These are phyloP conservation scores for Parastagonospora nodorum DNA, from an alignment of 2,329 filamentous ascomycete genomes.

Conservation along the genomic window DNA sequence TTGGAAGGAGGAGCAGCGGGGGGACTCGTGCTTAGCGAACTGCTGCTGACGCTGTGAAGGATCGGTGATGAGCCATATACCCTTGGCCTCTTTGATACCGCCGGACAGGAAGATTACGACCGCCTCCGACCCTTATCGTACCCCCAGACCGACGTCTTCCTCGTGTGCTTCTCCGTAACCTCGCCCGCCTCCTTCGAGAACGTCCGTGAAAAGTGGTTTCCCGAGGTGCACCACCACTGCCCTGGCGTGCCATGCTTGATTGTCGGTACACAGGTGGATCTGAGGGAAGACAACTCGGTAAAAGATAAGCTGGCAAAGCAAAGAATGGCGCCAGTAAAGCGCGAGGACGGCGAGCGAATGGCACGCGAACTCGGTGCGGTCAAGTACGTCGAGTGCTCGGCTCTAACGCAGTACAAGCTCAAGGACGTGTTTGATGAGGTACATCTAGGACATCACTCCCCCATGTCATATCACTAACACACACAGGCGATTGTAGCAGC, in stretches of 20 bases:
- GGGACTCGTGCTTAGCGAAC: slow-evolving; percentile 4
- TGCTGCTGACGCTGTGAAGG: slow-evolving; percentile 60
- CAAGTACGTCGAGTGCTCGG: slow-evolving; percentile 99
- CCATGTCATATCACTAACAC: slow-evolving; percentile 9
- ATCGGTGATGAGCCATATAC: slow-evolving; percentile 99
- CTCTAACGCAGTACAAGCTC: slow-evolving; percentile 95
- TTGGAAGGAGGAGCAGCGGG: neutral
- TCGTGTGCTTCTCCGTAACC: slow-evolving; percentile 98
- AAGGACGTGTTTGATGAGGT: slow-evolving; percentile 99
- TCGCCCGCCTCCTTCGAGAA: slow-evolving; percentile 98
- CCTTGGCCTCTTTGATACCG: slow-evolving; percentile 95
- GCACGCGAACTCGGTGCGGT: slow-evolving; percentile 96
- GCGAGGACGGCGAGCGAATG: slow-evolving; percentile 94
- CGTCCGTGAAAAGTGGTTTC: slow-evolving; percentile 98
- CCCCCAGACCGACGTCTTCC: slow-evolving; percentile 97
- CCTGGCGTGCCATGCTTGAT: slow-evolving; percentile 97
- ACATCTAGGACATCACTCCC: slow-evolving; percentile 36
- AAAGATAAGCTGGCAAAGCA: slow-evolving; percentile 92
- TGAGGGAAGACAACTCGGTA: slow-evolving; percentile 85
- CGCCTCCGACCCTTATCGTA: slow-evolving; percentile 95
- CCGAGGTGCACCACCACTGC: slow-evolving; percentile 98
- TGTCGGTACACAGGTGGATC: slow-evolving; percentile 95
- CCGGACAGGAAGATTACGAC: slow-evolving; percentile 99
- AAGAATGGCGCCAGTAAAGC: slow-evolving; percentile 91
- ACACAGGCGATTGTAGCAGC: slow-evolving; percentile 90